Percentiles rank a stretch among this genome's conserved stretches.
Evolutionary conservation across 306 rosid genomes (phyloP).

Genomic region (Coriaria nepalensis): DNA sequence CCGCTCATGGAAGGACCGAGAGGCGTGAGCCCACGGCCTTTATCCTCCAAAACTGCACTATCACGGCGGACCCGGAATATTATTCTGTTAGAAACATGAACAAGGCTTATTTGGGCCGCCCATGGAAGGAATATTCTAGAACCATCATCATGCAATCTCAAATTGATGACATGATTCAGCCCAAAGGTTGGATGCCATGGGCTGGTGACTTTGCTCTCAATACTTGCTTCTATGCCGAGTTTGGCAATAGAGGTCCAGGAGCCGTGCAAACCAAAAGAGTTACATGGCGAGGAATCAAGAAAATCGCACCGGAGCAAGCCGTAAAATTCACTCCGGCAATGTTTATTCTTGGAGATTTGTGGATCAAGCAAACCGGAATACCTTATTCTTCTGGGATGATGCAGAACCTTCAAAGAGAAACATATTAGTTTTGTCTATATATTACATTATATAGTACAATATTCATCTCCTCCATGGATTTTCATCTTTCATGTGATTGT

Average conservation of each 20-base stretch:
- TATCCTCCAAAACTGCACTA: constrained; percentile 27
- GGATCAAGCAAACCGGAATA: constrained; percentile 23
- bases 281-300: constrained; percentile 28
- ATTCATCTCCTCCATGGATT: too few species aligned
- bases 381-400: constrained; percentile 13
- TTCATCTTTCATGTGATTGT: too few species aligned
- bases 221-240: constrained; percentile 25
- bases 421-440: too few species aligned
- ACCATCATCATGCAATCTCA: constrained; percentile 27
- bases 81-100: background rate
- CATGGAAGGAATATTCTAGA: constrained; percentile 38
- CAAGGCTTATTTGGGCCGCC: constrained; percentile 30
- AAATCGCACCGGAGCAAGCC: constrained; percentile 4
- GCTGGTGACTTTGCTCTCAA: constrained; percentile 5
- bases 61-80: constrained; percentile 20
- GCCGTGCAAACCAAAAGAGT: constrained; percentile 19
- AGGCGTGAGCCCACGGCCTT: constrained; percentile 6
- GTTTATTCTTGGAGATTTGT: constrained; percentile 18
- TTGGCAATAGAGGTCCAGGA: constrained; percentile 25
- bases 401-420: too few species aligned
- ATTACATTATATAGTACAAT: too few species aligned
- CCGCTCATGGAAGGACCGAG: constrained; percentile 28
- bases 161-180: constrained; percentile 15
- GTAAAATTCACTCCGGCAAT: constrained; percentile 13
- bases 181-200: constrained; percentile 32